Evolutionary conservation across 371 early-diverging fungal genomes (phyloP).

Genomic region (Lichtheimia corymbifera): DNA sequence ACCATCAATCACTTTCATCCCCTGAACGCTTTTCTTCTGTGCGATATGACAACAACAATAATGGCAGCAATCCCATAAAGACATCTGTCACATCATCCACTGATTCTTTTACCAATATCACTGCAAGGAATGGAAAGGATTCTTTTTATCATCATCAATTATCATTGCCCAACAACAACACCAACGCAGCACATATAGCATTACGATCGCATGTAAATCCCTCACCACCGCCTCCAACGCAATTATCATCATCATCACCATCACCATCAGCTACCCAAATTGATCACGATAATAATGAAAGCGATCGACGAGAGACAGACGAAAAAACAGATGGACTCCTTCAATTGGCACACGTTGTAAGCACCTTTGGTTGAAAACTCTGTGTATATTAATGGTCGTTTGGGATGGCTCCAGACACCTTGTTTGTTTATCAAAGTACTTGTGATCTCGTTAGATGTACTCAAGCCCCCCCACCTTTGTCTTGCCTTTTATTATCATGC

Average conservation of each 20-base stretch:
- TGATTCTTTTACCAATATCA: background rate
- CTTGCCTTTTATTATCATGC: too few relatives aligned
- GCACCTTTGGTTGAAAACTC: slow-evolving; percentile 40
- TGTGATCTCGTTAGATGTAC: slow-evolving; percentile 31
- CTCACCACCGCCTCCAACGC: slow-evolving; percentile 3
- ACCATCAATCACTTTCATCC: slow-evolving; percentile 26
- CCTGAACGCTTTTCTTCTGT: slow-evolving; percentile 6
- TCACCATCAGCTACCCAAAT: slow-evolving; percentile 30
- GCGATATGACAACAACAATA: background rate
- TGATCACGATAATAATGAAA: slow-evolving; percentile 7
- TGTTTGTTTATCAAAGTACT: slow-evolving; percentile 43
- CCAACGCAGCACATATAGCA: slow-evolving; percentile 5
- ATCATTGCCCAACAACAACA: background rate
- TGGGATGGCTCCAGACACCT: slow-evolving; percentile 26
- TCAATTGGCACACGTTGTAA: slow-evolving; percentile 42
- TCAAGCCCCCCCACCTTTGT: too few relatives aligned
- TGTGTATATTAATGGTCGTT: too few relatives aligned
- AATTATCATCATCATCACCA: slow-evolving; percentile 33
- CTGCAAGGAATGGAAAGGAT: background rate
- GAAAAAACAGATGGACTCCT: slow-evolving; percentile 20
- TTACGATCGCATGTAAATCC: slow-evolving; percentile 1
- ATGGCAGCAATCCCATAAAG: slow-evolving; percentile 13
- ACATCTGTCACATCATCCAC: slow-evolving; percentile 14
- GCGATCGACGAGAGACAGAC: slow-evolving; percentile 9
- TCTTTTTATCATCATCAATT: slow-evolving; percentile 4